Conservation (phyloP, 2,329 filamentous ascomycete genomes). For the Diplodia sapinea region DNA sequence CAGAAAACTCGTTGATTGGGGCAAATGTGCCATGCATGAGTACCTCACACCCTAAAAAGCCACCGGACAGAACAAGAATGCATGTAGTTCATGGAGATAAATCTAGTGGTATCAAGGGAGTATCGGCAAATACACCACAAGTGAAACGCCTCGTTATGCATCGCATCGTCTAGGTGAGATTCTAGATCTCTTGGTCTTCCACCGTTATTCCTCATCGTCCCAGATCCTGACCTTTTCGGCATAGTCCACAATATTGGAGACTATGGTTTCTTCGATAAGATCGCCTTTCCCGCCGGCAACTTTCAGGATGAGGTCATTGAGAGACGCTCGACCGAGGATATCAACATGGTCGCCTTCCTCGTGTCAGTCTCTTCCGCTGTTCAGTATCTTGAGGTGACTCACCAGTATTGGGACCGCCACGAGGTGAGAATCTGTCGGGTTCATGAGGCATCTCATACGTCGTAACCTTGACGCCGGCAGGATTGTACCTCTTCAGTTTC, state of each 20-base stretch:
- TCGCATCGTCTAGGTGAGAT: conserved; percentile 5
- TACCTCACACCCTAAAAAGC: too few species aligned
- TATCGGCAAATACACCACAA: background rate
- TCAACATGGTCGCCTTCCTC: conserved; percentile 85
- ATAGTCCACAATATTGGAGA: conserved; percentile 83
- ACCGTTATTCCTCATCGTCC: conserved; percentile 55
- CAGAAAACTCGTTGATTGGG: background rate
- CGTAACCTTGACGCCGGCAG: conserved; percentile 77
- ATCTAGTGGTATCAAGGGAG: conserved; percentile 24
- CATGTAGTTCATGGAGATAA: background rate
- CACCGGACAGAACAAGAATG: background rate
- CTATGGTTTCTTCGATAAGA: conserved; percentile 75
- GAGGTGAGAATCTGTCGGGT: conserved; percentile 86
- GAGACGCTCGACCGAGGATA: conserved; percentile 83
- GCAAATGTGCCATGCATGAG: too few species aligned
- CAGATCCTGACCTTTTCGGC: conserved; percentile 82
- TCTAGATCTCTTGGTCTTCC: background rate
- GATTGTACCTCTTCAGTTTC: conserved; percentile 93
- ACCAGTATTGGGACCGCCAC: conserved; percentile 71
- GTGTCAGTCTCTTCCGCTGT: background rate
- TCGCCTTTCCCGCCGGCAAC: conserved; percentile 87
- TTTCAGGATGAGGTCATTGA: conserved; percentile 88
- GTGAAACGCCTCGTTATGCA: conserved; percentile 21
- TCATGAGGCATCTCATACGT: conserved; percentile 97
- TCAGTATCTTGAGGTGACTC: conserved; percentile 34